A percentile compares a stretch with the other conserved stretches of the same genome.
Evolutionary conservation across 2,329 filamentous ascomycete species (phyloP).

Genomic region (Seiridium unicorne): DNA sequence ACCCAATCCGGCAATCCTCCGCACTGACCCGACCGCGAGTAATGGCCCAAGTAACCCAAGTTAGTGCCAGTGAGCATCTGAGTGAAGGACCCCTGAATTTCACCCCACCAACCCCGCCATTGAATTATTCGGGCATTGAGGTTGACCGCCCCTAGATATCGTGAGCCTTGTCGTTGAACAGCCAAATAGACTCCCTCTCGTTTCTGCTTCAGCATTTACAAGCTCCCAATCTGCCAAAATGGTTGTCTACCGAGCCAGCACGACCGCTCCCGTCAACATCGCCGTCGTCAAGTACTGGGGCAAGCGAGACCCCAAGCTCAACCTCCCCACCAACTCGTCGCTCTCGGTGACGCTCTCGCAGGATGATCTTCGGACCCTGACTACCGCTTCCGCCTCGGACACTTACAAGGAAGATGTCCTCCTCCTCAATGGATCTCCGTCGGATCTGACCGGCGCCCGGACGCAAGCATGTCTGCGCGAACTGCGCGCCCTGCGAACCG

Average conservation of each 20-base stretch:
- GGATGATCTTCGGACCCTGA: conserved; percentile 89
- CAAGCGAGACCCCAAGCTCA: conserved; percentile 89
- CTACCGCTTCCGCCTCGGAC: conserved; percentile 86
- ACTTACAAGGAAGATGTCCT: conserved; percentile 70
- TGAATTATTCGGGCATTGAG: neutral
- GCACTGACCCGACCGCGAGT: no score
- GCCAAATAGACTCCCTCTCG: neutral
- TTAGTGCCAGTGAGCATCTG: no score
- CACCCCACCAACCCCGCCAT: neutral
- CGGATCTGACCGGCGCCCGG: conserved; percentile 83
- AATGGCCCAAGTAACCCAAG: no score
- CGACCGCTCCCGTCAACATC: conserved; percentile 96
- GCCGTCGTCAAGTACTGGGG: conserved; percentile 99
- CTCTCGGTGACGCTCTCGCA: conserved; percentile 96
- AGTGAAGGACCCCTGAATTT: neutral
- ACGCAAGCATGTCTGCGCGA: conserved; percentile 94
- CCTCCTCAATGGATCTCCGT: conserved; percentile 76
- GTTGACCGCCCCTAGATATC: neutral
- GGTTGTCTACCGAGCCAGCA: conserved; percentile 83
- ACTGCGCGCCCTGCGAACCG: conserved; percentile 73
- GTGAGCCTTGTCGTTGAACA: neutral
- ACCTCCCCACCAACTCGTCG: conserved; percentile 96
- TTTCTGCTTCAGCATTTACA: no score
- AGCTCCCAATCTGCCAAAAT: conserved; percentile 23
- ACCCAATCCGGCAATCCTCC: no score